Base-by-base conservation (phyloP, 352 stramenopile species). In the Chrysophaeum taylorii region DNA sequence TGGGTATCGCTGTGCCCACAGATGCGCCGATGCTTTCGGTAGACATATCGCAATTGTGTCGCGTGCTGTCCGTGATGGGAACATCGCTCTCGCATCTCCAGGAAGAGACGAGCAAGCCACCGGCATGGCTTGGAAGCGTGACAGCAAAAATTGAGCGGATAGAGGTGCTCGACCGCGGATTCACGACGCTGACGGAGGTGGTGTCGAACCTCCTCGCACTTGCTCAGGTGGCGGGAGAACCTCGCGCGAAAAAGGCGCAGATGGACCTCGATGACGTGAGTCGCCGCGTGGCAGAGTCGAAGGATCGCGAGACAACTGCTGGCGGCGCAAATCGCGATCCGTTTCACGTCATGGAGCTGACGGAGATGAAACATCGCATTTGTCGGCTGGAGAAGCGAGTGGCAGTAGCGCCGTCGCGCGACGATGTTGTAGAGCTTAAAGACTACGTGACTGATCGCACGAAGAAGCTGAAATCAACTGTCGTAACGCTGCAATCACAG, bases 391-490 rank as follows among this genome's bases (percentile, higher is more conserved):
- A n/a, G n/a, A n/a, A n/a, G n/a, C n/a, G n/a, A n/a, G n/a, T n/a
- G n/a, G n/a, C n/a, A n/a, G n/a, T n/a, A n/a, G 57, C 57, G 57
- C 57, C 57, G 14, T 5, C 27, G 31, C 27, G 9, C 18, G 35
- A 66, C 2, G 57, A 66, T 25, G 57, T 66, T 23, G 57, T 45
- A 25, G 12, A 66, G 57, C n/a, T 66, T 2, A 66, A 66, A 25
- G 57, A 66, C 21, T 66, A 37, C 27, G 57, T 66, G 16, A 9
- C 29, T 2, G 57, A 66, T 18, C 57, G 57, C 5, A 45, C 57
- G 1, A 42, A 45, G 36, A 66, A 66, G 21, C 35, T 66, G 2
- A 66, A 66, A 25, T 31, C 57, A 2, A 48, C 57, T 2, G 1
- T 66, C 1, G 57, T 66, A 2, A 66, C 31, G 33, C 57, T 66